phyloP scores from a whole-genome alignment of 1,284 basidiomycete genomes.

The Wolfiporia cocos region DNA sequence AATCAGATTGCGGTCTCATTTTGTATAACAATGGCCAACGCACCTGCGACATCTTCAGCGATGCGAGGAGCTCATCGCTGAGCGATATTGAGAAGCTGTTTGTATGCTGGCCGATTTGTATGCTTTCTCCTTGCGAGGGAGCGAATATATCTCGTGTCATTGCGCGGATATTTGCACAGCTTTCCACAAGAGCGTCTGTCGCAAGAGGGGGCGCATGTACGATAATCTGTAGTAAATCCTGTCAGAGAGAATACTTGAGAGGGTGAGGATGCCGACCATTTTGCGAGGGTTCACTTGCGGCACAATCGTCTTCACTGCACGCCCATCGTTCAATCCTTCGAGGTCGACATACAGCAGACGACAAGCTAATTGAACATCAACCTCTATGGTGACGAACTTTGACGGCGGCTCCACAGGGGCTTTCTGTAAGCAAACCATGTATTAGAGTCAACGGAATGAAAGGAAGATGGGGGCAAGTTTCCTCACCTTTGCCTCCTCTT shows the following conservation, averaged over 20 bases:
- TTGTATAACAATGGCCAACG: conserved; percentile 22
- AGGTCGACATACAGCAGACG: conserved; percentile 89
- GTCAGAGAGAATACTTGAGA: not conserved
- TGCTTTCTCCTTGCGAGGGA: conserved; percentile 65
- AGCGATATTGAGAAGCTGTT: conserved; percentile 92
- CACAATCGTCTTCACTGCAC: conserved; percentile 94
- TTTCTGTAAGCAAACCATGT: too few relatives aligned
- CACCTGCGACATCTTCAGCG: conserved; percentile 86
- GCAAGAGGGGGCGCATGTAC: conserved; percentile 72
- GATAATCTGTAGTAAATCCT: conserved; percentile 56
- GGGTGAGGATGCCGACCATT: conserved; percentile 49
- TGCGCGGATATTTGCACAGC: conserved; percentile 74
- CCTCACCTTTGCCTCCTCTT: conserved; percentile 75
- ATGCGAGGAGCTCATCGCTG: conserved; percentile 79
- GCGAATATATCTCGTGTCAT: conserved; percentile 91
- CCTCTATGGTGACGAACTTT: conserved; percentile 78
- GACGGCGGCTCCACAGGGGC: conserved; percentile 79
- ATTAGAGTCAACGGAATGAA: conserved; percentile 6
- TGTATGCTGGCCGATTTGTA: conserved; percentile 94
- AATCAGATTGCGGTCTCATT: not conserved
- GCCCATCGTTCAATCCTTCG: conserved; percentile 93
- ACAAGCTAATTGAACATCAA: conserved; percentile 79
- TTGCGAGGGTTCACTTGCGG: conserved; percentile 95
- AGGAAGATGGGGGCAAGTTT: not conserved
- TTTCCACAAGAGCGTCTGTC: conserved; percentile 69